These are phyloP conservation scores for Aspergillus phoenicis DNA, from an alignment of 2,329 filamentous ascomycete species.

Conservation along the genomic window DNA sequence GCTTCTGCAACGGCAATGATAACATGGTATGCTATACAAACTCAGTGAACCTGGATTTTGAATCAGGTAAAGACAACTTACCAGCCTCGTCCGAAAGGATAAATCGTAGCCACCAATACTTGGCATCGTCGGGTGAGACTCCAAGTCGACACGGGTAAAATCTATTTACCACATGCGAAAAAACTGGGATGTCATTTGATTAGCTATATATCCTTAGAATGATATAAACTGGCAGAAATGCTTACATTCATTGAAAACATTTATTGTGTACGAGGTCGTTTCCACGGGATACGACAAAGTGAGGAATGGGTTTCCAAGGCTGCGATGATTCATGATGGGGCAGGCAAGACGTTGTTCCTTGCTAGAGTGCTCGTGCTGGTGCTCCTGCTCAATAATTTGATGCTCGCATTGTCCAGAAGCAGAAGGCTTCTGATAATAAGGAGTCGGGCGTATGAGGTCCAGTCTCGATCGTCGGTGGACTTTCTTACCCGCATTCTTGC, in stretches of 20 bases:
- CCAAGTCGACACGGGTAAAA: constrained; percentile 11
- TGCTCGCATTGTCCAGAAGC: too few relatives aligned
- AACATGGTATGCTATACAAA: constrained; percentile 12
- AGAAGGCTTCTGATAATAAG: background rate
- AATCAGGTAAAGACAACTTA: constrained; percentile 2
- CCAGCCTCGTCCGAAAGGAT: constrained; percentile 13
- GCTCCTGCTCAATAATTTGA: too few relatives aligned
- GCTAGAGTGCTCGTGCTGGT: background rate
- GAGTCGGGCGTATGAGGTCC: background rate
- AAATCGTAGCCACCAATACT: constrained; percentile 10
- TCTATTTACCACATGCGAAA: background rate
- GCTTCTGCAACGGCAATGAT: constrained; percentile 17
- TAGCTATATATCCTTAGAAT: background rate
- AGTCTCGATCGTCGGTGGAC: constrained; percentile 13
- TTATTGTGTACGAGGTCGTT: constrained; percentile 5
- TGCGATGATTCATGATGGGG: background rate
- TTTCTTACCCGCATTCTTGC: constrained; percentile 19
- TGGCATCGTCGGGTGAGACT: constrained; percentile 12
- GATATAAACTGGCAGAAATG: background rate
- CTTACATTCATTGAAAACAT: constrained; percentile 15
- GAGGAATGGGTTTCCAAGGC: constrained; percentile 2
- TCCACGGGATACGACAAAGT: background rate
- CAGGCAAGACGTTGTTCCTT: background rate
- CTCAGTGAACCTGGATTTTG: background rate
- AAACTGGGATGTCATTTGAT: background rate